Evolutionary conservation across 768 basidiomycete genomes (phyloP), one percentile per base, ranked within the genome.

Genomic region (Macrocybe gigantea): DNA sequence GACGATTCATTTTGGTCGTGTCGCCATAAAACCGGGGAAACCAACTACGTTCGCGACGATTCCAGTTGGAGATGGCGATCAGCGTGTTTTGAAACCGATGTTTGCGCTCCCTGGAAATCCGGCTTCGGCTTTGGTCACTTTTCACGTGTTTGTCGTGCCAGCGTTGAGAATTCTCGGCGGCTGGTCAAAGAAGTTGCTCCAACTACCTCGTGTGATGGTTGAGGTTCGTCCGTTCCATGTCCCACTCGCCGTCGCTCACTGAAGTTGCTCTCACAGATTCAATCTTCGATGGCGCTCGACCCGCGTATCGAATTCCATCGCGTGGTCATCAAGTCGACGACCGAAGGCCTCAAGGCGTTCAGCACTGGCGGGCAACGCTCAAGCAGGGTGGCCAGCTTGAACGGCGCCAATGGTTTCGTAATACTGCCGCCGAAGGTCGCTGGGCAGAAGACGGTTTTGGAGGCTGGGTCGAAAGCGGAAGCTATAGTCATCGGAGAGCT

Each of bases 41-140:
- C 91, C 92, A 3, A 95, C 92, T 2, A 92, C 91, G 5, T 93
- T 94, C 53, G 92, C 91, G 1, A 86, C 80, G 9, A 73, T 93
- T 22, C 84, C 86, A 0, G 58, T 66, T 6, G 55, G 61, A 3
- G 57, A 60, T n/a, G 62, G 53, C 5, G 22, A 22, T 22, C 31
- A 30, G 35, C n/a, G 11, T 32, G 57, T 50, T 7, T 58, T 61
- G 31, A 89, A 85, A 55, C 82, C 83, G 5, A 57, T 90, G 8
- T 94, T 95, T 57, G 90, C 88, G 0, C 75, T 95, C 1, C 92
- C 92, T 0, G 92, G 92, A 1, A 93, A 94, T 61, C 92, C 92
- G 0, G 92, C 92, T 0, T 84, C 84, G 3, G 92, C 92, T 11
- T 72, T 95, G 13, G 90, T 93, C 9, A 90, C 82, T 6, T 93